These are phyloP conservation scores for Wallemia mellicola DNA, from an alignment of 1,284 basidiomycete species.

Conservation along the genomic window DNA sequence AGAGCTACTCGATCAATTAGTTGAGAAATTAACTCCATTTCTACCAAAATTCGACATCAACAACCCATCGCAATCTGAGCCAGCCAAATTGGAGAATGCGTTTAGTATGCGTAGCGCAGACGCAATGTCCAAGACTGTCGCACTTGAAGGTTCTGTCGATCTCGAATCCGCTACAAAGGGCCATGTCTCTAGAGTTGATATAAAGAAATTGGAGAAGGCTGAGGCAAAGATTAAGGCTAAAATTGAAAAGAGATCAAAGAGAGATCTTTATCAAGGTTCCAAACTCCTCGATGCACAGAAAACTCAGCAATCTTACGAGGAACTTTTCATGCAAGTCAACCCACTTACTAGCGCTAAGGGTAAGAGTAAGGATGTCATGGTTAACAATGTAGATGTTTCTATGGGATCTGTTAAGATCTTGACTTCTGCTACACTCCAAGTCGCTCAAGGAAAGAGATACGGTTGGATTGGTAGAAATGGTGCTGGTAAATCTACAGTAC, in stretches of 20 bases:
- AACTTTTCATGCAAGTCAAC: slow-evolving; percentile 96
- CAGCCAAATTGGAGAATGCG: slow-evolving; percentile 64
- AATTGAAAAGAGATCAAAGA: slow-evolving; percentile 68
- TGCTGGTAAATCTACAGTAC: slow-evolving; percentile 93
- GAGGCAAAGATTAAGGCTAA: slow-evolving; percentile 95
- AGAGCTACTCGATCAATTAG: slow-evolving; percentile 31
- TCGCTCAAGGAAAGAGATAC: slow-evolving; percentile 65
- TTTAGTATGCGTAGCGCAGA: slow-evolving; percentile 70
- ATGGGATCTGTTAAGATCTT: slow-evolving; percentile 81
- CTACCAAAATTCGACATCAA: slow-evolving; percentile 21
- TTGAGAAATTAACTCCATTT: slow-evolving; percentile 33
- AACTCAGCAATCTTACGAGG: slow-evolving; percentile 85
- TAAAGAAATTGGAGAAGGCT: slow-evolving; percentile 93
- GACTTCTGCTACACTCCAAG: slow-evolving; percentile 52
- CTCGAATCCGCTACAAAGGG: slow-evolving; percentile 79
- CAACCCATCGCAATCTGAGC: slow-evolving; percentile 18
- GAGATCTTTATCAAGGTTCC: slow-evolving; percentile 80
- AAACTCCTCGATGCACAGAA: slow-evolving; percentile 76
- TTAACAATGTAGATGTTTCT: slow-evolving; percentile 81
- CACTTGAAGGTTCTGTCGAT: slow-evolving; percentile 58
- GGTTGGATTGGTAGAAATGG: slow-evolving; percentile 46
- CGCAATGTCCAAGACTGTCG: slow-evolving; percentile 58
- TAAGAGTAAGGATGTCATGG: slow-evolving; percentile 87
- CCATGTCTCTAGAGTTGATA: slow-evolving; percentile 74
- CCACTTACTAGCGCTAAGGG: slow-evolving; percentile 29